These are phyloP conservation scores for Coniochaeta ligniaria DNA, from an alignment of 2,329 filamentous ascomycete species.

Conservation along the genomic window DNA sequence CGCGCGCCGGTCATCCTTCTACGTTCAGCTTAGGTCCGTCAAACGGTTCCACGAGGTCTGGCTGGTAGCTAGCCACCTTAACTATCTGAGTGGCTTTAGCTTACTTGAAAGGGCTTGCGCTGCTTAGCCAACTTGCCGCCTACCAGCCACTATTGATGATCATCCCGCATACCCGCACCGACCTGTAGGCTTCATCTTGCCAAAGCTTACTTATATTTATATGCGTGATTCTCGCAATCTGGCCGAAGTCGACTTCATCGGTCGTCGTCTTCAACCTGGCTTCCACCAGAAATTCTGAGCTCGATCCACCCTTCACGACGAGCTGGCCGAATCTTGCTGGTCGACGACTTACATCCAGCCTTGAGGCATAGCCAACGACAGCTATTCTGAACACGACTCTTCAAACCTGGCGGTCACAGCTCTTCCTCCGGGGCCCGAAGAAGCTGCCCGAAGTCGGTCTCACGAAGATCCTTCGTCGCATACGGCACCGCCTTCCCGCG, in stretches of 20 bases:
- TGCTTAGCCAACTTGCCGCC: not conserved
- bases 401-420: conserved; percentile 16
- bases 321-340: not conserved
- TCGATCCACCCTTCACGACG: not conserved
- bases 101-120: not conserved
- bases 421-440: conserved; percentile 6
- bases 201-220: not conserved
- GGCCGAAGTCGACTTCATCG: not conserved
- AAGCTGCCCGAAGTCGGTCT: conserved; percentile 12
- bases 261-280: not conserved
- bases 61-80: not conserved
- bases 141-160: not conserved
- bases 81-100: not conserved
- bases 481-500: conserved; percentile 7
- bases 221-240: not conserved
- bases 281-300: not conserved
- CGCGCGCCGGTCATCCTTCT: conserved; percentile 11
- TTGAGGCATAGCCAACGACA: not conserved
- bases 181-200: not conserved
- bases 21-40: conserved; percentile 11
- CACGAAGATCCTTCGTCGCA: conserved; percentile 9
- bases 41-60: not conserved
- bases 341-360: not conserved
- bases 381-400: not conserved
- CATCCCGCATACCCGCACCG: not conserved